Conservation (phyloP, 1,284 basidiomycete species). For the Malassezia dermatis region DNA sequence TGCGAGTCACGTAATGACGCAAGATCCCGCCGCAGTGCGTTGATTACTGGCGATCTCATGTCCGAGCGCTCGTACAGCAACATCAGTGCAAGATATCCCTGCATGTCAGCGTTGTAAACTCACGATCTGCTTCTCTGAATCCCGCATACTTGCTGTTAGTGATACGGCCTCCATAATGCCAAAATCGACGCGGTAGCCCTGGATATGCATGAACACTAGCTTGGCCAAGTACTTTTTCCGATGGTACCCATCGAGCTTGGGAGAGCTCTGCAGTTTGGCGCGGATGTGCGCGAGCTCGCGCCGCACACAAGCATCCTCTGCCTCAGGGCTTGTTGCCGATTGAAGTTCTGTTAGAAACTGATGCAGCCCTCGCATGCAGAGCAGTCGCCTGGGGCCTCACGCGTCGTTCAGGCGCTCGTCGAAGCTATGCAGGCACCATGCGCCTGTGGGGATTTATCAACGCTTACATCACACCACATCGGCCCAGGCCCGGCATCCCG, state of each 20-base stretch:
- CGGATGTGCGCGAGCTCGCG: slow-evolving; percentile 99
- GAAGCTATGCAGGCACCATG: not conserved
- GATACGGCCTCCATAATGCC: slow-evolving; percentile 99
- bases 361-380: slow-evolving; percentile 48
- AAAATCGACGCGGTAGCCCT: slow-evolving; percentile 96
- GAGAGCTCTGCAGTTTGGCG: slow-evolving; percentile 86
- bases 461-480: not conserved
- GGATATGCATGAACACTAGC: slow-evolving; percentile 96
- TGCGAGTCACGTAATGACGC: slow-evolving; percentile 88
- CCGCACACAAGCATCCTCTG: slow-evolving; percentile 91
- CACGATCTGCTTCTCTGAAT: slow-evolving; percentile 98
- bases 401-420: not conserved
- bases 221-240: slow-evolving; percentile 90
- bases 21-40: slow-evolving; percentile 93
- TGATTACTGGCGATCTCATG: slow-evolving; percentile 85
- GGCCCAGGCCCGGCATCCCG: not conserved
- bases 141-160: slow-evolving; percentile 86
- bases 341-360: slow-evolving; percentile 98
- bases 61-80: slow-evolving; percentile 97
- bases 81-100: slow-evolving; percentile 96
- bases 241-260: slow-evolving; percentile 88
- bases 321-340: slow-evolving; percentile 55
- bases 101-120: slow-evolving; percentile 42
- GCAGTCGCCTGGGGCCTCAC: not conserved
- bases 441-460: not conserved